phyloP scores from a whole-genome alignment of 495 filamentous ascomycete genomes.

The Podospora tetraspora region DNA sequence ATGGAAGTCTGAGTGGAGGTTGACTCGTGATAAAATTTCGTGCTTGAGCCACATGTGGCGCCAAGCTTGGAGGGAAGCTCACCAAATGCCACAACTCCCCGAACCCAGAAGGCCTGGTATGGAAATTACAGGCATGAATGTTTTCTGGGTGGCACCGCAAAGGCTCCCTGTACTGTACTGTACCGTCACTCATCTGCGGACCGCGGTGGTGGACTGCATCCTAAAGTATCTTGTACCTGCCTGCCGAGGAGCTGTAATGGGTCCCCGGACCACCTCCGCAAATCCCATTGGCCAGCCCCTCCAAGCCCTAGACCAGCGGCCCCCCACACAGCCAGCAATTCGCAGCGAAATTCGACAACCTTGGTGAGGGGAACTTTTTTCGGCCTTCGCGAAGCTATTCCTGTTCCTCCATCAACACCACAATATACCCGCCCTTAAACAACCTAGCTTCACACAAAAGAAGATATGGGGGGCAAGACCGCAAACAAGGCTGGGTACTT shows the following conservation, averaged over 20 bases:
- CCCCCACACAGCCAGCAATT: conserved; percentile 30
- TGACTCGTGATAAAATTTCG: conserved; percentile 1
- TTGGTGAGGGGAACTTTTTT: conserved; percentile 18
- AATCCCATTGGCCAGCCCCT: conserved; percentile 18
- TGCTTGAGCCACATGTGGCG: conserved; percentile 21
- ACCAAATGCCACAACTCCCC: not conserved
- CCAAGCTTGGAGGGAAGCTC: not conserved
- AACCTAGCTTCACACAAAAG: conserved; percentile 90
- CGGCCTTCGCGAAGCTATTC: conserved; percentile 8
- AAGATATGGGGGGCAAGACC: conserved; percentile 99
- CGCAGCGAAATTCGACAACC: conserved; percentile 23
- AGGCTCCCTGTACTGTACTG: not conserved
- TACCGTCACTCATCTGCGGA: not conserved
- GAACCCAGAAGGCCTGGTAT: not conserved
- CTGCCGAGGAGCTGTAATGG: conserved; percentile 7
- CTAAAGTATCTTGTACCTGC: not conserved
- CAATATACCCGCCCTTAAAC: conserved; percentile 73
- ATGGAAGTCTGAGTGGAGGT: not conserved
- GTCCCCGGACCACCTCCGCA: not conserved
- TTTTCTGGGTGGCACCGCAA: not conserved
- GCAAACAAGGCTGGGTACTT: conserved; percentile 96
- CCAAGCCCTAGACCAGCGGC: conserved; percentile 29
- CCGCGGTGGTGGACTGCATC: not conserved
- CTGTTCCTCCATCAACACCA: conserved; percentile 23
- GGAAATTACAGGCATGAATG: not conserved